These are phyloP conservation scores for Pyrenochaeta sp. DNA, from an alignment of 2,329 filamentous ascomycete genomes.

Conservation along the genomic window DNA sequence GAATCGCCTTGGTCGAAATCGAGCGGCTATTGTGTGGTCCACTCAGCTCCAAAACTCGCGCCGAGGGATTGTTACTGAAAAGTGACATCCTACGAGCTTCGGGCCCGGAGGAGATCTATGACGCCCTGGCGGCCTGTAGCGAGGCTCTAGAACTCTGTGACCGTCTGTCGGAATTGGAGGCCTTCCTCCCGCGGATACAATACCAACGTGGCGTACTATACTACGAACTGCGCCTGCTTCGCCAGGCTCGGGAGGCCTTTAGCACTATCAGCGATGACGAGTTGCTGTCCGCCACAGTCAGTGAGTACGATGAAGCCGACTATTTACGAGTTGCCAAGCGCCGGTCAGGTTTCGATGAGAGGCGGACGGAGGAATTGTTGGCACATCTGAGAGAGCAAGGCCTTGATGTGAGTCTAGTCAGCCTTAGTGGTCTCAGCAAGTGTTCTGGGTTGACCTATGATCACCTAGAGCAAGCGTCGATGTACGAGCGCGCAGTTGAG, in stretches of 20 bases:
- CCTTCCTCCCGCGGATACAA: slow-evolving; percentile 34
- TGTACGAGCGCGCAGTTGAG: slow-evolving; percentile 34
- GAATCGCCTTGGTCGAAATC: slow-evolving; percentile 32
- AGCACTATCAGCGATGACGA: slow-evolving; percentile 16
- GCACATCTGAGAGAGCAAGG: slow-evolving; percentile 23
- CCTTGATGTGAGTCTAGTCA: slow-evolving; percentile 16
- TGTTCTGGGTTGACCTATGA: slow-evolving; percentile 3
- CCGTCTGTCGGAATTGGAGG: slow-evolving; percentile 27
- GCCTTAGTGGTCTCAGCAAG: background rate
- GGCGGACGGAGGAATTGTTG: slow-evolving; percentile 29
- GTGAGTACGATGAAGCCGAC: slow-evolving; percentile 26
- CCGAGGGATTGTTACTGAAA: slow-evolving; percentile 42
- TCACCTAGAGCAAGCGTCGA: slow-evolving; percentile 28
- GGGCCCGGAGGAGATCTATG: slow-evolving; percentile 34
- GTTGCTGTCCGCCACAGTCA: slow-evolving; percentile 17
- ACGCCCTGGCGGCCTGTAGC: slow-evolving; percentile 43
- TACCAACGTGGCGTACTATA: slow-evolving; percentile 36
- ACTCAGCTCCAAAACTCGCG: slow-evolving; percentile 32
- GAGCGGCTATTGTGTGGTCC: slow-evolving; percentile 37
- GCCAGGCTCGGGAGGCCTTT: slow-evolving; percentile 34
- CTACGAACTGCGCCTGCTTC: slow-evolving; percentile 33
- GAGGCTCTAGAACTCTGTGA: slow-evolving; percentile 42
- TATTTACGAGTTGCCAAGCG: slow-evolving; percentile 18
- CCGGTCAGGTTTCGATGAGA: slow-evolving; percentile 42
- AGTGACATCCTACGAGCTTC: slow-evolving; percentile 33